These are phyloP conservation scores for Scutellaria baicalensis DNA, from an alignment of 257 asterid species.

Conservation along the genomic window DNA sequence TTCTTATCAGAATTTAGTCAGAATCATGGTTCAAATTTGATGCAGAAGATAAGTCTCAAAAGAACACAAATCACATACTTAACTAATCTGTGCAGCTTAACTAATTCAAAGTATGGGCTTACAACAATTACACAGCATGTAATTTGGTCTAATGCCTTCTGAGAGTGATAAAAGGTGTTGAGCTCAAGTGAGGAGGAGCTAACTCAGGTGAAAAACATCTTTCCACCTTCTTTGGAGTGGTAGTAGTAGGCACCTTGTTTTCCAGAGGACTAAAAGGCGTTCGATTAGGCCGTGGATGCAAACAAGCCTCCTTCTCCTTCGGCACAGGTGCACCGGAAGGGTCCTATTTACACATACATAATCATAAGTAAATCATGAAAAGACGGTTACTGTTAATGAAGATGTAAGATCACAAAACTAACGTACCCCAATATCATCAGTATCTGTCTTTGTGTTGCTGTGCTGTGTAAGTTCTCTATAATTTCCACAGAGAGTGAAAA, in stretches of 20 bases:
- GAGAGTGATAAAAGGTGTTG: slow-evolving; percentile 50
- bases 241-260: slow-evolving; percentile 46
- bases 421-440: slow-evolving; percentile 41
- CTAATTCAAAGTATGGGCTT: not conserved
- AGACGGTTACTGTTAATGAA: not conserved
- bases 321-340: slow-evolving; percentile 68
- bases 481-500: slow-evolving; percentile 69
- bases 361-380: not conserved
- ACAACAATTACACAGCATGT: slow-evolving; percentile 3
- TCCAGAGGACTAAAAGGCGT: slow-evolving; percentile 49
- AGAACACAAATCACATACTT: not conserved
- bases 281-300: slow-evolving; percentile 38
- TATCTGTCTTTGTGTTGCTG: not conserved
- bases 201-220: slow-evolving; percentile 32
- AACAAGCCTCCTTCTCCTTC: slow-evolving; percentile 58
- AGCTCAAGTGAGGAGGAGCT: slow-evolving; percentile 31
- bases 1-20: not conserved
- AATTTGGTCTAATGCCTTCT: slow-evolving; percentile 22
- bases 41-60: not conserved
- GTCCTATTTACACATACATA: slow-evolving; percentile 32
- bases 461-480: slow-evolving; percentile 47
- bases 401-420: not conserved
- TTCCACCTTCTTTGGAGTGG: slow-evolving; percentile 29
- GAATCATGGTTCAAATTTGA: too few relatives aligned
- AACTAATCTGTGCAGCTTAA: slow-evolving; percentile 15